Conservation (phyloP, 164 flowering plant species). For the Saururus chinensis region DNA sequence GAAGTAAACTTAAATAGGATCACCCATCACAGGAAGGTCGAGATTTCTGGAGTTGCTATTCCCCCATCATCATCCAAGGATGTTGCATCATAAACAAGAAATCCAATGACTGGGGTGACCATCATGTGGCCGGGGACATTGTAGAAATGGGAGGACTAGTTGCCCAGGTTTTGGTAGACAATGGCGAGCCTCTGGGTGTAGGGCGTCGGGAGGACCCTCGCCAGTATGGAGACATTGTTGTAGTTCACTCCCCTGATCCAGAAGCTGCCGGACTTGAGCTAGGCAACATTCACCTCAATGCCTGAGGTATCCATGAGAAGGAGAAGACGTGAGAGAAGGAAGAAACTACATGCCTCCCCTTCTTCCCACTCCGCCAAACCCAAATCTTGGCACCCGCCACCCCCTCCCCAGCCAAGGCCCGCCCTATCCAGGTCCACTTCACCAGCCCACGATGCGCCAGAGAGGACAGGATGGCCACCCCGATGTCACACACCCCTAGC, state of each 20-base stretch:
- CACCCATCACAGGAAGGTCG: slow-evolving; percentile 12
- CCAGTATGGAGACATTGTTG: slow-evolving; percentile 22
- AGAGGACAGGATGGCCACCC: slow-evolving; percentile 27
- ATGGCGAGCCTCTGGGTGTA: too few species aligned
- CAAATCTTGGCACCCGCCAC: slow-evolving; percentile 27
- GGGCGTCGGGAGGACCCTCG: too few species aligned
- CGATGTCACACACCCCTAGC: slow-evolving; percentile 32
- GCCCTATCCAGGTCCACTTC: slow-evolving; percentile 40
- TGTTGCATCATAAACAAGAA: slow-evolving; percentile 35
- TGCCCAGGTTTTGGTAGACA: too few species aligned
- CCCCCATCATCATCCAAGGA: slow-evolving; percentile 2
- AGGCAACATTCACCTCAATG: slow-evolving; percentile 27
- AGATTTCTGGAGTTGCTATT: slow-evolving; percentile 10
- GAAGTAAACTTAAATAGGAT: slow-evolving; percentile 28
- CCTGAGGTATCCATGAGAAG: slow-evolving; percentile 36
- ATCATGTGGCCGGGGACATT: slow-evolving; percentile 38
- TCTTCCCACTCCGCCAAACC: slow-evolving; percentile 31
- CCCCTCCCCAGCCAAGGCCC: slow-evolving; percentile 40
- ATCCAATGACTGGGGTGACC: slow-evolving; percentile 43
- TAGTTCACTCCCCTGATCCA: slow-evolving; percentile 49
- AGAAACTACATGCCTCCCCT: too few species aligned
- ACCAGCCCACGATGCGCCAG: slow-evolving; percentile 50
- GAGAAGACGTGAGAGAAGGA: too few species aligned
- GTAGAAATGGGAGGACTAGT: too few species aligned
- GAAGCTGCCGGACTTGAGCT: slow-evolving; percentile 38